Evolutionary conservation across 2,329 filamentous ascomycete genomes (phyloP).

Genomic region (Cordyceps javanica): DNA sequence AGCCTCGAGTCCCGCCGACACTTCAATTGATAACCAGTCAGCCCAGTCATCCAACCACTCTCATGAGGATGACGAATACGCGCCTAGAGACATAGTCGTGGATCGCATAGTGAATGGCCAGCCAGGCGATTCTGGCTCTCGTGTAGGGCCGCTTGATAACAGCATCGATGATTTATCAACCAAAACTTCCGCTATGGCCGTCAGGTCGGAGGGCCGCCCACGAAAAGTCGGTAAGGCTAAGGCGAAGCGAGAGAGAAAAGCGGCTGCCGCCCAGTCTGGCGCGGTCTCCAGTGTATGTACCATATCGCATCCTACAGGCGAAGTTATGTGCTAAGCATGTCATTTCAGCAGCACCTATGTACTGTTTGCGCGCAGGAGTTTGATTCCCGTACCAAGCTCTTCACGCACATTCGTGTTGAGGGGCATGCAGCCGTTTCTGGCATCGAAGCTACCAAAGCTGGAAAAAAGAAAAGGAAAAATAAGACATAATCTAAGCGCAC

Average conservation of each 20-base stretch:
- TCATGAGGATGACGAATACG: constrained; percentile 36
- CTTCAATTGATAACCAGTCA: neutral
- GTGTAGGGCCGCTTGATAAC: neutral
- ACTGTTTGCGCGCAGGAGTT: constrained; percentile 40
- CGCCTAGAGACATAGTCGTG: constrained; percentile 37
- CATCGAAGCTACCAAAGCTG: neutral
- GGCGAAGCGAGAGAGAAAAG: constrained; percentile 43
- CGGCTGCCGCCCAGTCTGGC: constrained; percentile 31
- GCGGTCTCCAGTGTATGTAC: constrained; percentile 26
- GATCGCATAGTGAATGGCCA: constrained; percentile 27
- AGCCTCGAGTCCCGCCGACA: too few species aligned
- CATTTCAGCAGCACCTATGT: constrained; percentile 32
- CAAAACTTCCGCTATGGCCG: constrained; percentile 19
- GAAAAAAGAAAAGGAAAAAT: neutral
- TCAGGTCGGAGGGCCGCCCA: constrained; percentile 20
- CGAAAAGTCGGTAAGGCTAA: constrained; percentile 47
- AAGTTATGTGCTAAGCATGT: neutral
- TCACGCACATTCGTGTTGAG: constrained; percentile 63
- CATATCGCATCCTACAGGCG: neutral
- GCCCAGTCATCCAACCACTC: neutral
- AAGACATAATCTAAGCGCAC: neutral
- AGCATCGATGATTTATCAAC: constrained; percentile 13
- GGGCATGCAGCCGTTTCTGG: constrained; percentile 50
- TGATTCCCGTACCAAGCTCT: constrained; percentile 63
- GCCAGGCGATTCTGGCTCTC: too few species aligned